phyloP scores from a whole-genome alignment of 2,329 filamentous ascomycete species.

The Diaporthe sp. region DNA sequence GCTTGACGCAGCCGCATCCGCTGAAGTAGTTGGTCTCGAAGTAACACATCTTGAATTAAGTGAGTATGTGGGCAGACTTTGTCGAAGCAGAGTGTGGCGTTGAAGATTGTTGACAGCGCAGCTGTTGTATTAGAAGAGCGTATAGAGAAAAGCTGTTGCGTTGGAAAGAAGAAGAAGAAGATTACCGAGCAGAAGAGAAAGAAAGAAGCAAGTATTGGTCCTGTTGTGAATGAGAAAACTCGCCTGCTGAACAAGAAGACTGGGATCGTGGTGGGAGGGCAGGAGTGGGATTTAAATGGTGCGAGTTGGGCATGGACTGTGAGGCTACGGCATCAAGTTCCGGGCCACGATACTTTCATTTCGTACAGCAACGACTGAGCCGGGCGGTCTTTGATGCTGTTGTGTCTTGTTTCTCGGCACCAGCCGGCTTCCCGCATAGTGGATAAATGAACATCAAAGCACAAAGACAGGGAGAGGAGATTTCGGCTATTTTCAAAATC shows the following conservation, averaged over 20 bases:
- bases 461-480: neutral
- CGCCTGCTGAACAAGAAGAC: constrained; percentile 1
- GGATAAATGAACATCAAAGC: neutral
- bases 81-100: neutral
- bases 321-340: accelerated
- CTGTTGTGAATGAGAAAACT: constrained; percentile 19
- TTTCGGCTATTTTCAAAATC: neutral
- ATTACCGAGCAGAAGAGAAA: neutral
- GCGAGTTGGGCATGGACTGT: too few species aligned
- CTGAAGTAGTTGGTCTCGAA: constrained; percentile 23
- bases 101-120: constrained; percentile 1
- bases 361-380: neutral
- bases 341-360: neutral
- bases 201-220: constrained; percentile 12
- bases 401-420: neutral
- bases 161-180: neutral
- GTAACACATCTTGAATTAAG: constrained; percentile 16
- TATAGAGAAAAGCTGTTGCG: neutral
- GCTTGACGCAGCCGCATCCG: constrained; percentile 30
- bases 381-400: neutral
- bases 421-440: neutral
- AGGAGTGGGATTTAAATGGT: neutral
- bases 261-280: too few species aligned
- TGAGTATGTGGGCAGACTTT: neutral
- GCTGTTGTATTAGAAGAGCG: neutral